These are phyloP conservation scores for Tausonia pullulans DNA, from an alignment of 1,284 basidiomycete genomes.

Conservation along the genomic window DNA sequence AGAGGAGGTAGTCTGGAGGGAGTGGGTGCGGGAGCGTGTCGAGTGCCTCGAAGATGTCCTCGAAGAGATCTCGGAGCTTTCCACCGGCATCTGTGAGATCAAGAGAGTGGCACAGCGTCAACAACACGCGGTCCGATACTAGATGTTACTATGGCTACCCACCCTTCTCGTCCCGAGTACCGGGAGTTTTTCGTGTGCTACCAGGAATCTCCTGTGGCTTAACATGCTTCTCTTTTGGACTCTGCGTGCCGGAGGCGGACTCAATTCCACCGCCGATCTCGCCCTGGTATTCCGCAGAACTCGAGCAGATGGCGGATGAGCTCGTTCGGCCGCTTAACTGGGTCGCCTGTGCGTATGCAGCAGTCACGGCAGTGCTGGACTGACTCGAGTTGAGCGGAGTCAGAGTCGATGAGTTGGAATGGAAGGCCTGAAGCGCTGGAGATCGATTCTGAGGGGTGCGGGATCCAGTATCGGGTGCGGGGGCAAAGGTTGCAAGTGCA, in stretches of 20 bases:
- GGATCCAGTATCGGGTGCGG: too few species aligned
- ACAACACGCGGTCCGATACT: not conserved
- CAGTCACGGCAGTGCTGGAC: too few species aligned
- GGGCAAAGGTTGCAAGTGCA: not conserved
- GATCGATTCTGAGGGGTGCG: too few species aligned
- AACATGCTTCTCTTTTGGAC: conserved; percentile 3
- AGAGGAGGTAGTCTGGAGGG: conserved; percentile 22
- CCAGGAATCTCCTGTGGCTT: not conserved
- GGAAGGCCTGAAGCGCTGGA: too few species aligned
- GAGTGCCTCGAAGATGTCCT: conserved; percentile 82
- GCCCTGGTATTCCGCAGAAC: too few species aligned
- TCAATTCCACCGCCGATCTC: too few species aligned
- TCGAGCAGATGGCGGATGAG: too few species aligned
- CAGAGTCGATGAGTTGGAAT: too few species aligned
- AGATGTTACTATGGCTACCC: not conserved
- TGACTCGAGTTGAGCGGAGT: too few species aligned
- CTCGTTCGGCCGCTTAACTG: too few species aligned
- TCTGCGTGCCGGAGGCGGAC: not conserved
- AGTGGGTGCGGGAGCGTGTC: conserved; percentile 58
- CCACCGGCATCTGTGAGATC: not conserved
- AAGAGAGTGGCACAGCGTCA: not conserved
- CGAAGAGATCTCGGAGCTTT: conserved; percentile 57
- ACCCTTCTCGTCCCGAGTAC: not conserved
- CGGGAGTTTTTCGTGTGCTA: not conserved
- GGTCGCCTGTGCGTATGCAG: too few species aligned